phyloP scores from a whole-genome alignment of 106 monocot genomes.

The Dendrobium officinale region DNA sequence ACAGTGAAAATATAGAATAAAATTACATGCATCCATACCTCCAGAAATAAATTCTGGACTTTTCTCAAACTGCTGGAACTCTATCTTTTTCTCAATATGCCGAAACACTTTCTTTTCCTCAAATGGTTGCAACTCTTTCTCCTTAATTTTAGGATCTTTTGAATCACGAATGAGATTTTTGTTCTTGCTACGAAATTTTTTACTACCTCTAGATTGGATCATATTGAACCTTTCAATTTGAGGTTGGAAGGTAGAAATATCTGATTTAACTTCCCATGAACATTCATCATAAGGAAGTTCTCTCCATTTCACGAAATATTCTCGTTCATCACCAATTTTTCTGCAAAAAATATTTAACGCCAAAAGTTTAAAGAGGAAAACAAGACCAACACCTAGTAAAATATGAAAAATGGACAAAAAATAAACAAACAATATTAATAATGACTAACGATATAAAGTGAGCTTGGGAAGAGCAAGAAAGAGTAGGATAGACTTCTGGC shows the following conservation, averaged over 20 bases:
- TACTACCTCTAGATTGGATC: conserved; percentile 50
- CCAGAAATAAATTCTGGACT: conserved; percentile 84
- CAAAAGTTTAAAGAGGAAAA: neutral
- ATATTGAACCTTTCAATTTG: conserved; percentile 70
- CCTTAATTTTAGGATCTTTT: conserved; percentile 39
- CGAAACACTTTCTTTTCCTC: conserved; percentile 29
- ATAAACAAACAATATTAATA: neutral
- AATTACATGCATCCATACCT: conserved; percentile 27
- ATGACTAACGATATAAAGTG: neutral
- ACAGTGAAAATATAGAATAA: conserved; percentile 2
- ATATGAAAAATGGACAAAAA: neutral
- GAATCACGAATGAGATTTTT: conserved; percentile 34
- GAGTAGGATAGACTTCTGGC: neutral
- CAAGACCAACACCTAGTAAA: neutral
- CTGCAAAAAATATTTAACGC: conserved; percentile 25
- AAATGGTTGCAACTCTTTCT: conserved; percentile 55
- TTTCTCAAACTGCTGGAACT: conserved; percentile 46
- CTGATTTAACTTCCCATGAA: conserved; percentile 78
- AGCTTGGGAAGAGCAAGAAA: neutral
- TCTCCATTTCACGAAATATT: conserved; percentile 96
- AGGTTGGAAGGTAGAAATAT: conserved; percentile 78
- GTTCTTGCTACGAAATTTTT: conserved; percentile 36
- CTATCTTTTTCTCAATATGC: conserved; percentile 28
- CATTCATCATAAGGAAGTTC: conserved; percentile 94
- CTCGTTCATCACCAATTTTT: conserved; percentile 53